Conservation (phyloP, 805 yeast species). For the Tetrapisispora nanseiensis region DNA sequence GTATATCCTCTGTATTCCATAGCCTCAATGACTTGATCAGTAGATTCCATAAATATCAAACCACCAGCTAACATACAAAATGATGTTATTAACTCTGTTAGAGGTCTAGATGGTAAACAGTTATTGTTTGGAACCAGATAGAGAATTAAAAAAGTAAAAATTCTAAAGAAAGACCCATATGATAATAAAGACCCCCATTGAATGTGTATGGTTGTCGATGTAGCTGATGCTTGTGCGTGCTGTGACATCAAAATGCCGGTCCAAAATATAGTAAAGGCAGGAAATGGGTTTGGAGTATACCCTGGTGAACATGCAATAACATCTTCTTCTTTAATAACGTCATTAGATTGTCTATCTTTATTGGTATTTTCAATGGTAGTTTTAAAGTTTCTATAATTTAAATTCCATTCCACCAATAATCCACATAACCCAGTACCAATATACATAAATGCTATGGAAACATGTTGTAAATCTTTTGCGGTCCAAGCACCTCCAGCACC, state of each 20-base stretch:
- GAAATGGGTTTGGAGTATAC: slow-evolving; percentile 88
- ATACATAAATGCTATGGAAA: slow-evolving; percentile 81
- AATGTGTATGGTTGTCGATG: slow-evolving; percentile 70
- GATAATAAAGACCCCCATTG: slow-evolving; percentile 90
- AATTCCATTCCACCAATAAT: slow-evolving; percentile 60
- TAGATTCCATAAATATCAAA: slow-evolving; percentile 80
- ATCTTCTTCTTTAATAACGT: slow-evolving; percentile 8
- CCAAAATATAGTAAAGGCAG: slow-evolving; percentile 88
- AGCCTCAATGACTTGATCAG: slow-evolving; percentile 75
- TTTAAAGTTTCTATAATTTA: slow-evolving; percentile 49
- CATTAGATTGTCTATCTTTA: slow-evolving; percentile 2
- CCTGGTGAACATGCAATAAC: slow-evolving; percentile 49
- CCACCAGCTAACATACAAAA: slow-evolving; percentile 86
- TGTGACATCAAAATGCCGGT: slow-evolving; percentile 93
- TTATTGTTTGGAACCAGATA: slow-evolving; percentile 34
- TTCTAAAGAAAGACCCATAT: slow-evolving; percentile 72
- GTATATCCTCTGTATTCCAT: slow-evolving; percentile 76
- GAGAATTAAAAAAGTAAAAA: slow-evolving; percentile 50
- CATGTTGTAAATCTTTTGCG: slow-evolving; percentile 85
- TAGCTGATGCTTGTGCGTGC: slow-evolving; percentile 74
- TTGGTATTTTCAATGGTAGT: slow-evolving; percentile 23
- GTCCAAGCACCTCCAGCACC: slow-evolving; percentile 74
- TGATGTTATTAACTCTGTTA: slow-evolving; percentile 73
- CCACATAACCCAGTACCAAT: slow-evolving; percentile 93
- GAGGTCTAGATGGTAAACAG: slow-evolving; percentile 54